phyloP scores from a whole-genome alignment of 192 early-diverging fungal genomes.

The Linnemannia exigua region DNA sequence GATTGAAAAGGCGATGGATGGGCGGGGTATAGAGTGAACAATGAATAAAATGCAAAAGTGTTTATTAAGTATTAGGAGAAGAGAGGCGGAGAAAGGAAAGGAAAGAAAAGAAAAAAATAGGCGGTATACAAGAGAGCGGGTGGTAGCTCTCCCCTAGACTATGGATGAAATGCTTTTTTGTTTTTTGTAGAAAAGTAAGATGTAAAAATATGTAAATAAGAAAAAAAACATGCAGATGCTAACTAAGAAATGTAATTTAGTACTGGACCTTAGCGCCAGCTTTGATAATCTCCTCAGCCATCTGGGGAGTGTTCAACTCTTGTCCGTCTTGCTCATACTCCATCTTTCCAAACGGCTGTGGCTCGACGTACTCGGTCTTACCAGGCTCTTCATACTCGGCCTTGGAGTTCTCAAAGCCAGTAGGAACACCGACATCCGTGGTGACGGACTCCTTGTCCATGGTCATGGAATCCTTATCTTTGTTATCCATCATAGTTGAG shows the following conservation, averaged over 20 bases:
- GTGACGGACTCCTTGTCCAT: slow-evolving; percentile 6
- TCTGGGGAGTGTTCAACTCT: neutral
- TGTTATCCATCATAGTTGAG: neutral
- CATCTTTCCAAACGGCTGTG: neutral
- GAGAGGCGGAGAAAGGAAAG: too few relatives aligned
- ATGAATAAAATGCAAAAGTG: too few relatives aligned
- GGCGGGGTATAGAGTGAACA: too few relatives aligned
- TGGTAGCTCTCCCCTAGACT: too few relatives aligned
- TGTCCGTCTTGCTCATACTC: neutral
- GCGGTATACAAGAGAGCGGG: too few relatives aligned
- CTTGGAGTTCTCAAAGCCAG: neutral
- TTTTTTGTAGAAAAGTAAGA: too few relatives aligned
- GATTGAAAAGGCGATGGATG: too few relatives aligned
- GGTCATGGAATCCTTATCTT: slow-evolving; percentile 1
- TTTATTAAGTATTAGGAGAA: too few relatives aligned
- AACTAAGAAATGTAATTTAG: neutral
- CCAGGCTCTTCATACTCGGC: neutral
- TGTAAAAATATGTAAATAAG: neutral
- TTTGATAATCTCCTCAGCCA: slow-evolving; percentile 2
- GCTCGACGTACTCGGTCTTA: neutral
- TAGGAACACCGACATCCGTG: neutral
- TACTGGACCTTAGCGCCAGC: slow-evolving; percentile 5
- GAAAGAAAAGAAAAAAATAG: too few relatives aligned
- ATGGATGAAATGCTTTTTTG: too few relatives aligned
- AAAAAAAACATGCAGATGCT: neutral